Evolutionary conservation across 1,284 basidiomycete species (phyloP).

Genomic region (Rhodotorula sp.): DNA sequence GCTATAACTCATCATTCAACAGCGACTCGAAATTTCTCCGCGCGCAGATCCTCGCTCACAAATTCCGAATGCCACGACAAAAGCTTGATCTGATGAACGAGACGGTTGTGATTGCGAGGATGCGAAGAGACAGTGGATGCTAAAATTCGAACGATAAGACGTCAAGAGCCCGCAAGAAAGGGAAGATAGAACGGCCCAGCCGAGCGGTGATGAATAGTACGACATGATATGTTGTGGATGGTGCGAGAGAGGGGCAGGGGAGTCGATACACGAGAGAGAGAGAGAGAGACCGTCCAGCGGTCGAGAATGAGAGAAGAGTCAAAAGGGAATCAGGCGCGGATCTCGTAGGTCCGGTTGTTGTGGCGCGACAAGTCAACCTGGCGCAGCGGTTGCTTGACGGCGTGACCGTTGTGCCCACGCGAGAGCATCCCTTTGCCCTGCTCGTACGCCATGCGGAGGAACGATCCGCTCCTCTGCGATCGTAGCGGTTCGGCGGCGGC

Average conservation of each 20-base stretch:
- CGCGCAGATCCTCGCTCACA: no score
- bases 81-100: no score
- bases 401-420: not conserved
- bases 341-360: constrained; percentile 7
- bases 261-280: not conserved
- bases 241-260: not conserved
- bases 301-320: not conserved
- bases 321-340: constrained; percentile 2
- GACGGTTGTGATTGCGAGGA: no score
- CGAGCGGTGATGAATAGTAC: not conserved
- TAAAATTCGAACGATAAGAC: not conserved
- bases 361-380: not conserved
- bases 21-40: no score
- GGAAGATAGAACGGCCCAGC: not conserved
- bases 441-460: constrained; percentile 26
- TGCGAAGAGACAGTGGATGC: not conserved
- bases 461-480: constrained; percentile 24
- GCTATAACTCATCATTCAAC: no score
- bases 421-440: constrained; percentile 27
- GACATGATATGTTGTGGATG: not conserved
- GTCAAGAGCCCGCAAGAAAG: no score
- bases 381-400: not conserved
- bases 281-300: constrained; percentile 1
- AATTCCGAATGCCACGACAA: no score
- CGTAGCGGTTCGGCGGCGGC: constrained; percentile 16